Evolutionary conservation across 1,284 basidiomycete species (phyloP).

Genomic region (Moesziomyces sp.): DNA sequence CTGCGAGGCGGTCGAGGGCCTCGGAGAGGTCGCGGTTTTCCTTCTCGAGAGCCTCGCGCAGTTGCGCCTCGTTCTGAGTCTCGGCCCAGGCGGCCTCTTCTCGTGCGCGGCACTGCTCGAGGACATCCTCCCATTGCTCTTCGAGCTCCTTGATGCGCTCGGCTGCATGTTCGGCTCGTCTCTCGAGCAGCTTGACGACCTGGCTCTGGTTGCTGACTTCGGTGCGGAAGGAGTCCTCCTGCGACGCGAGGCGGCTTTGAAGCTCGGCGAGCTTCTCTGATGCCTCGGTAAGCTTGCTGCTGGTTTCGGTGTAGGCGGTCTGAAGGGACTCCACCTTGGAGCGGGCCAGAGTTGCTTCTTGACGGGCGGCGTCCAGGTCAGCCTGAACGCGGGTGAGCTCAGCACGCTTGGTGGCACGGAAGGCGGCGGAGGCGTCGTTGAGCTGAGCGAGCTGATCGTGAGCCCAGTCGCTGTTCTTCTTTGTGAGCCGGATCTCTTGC

Average conservation of each 20-base stretch:
- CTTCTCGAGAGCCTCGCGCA: constrained; percentile 68
- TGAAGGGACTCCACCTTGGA: constrained; percentile 78
- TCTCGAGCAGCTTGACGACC: constrained; percentile 82
- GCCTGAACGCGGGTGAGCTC: constrained; percentile 80
- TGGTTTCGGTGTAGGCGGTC: constrained; percentile 75
- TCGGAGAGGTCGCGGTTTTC: constrained; percentile 64
- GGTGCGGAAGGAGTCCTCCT: constrained; percentile 79
- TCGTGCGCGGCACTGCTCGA: constrained; percentile 76
- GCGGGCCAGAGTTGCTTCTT: constrained; percentile 75
- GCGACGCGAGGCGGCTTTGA: constrained; percentile 78
- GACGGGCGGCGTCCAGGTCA: constrained; percentile 76
- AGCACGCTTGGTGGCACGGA: constrained; percentile 70
- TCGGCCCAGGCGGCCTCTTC: constrained; percentile 77
- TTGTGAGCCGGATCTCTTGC: constrained; percentile 80
- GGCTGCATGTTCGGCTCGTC: constrained; percentile 81
- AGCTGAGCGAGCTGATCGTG: constrained; percentile 57
- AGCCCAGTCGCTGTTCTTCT: constrained; percentile 76
- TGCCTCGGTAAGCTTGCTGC: constrained; percentile 77
- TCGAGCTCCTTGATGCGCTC: constrained; percentile 81
- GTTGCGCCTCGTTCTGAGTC: constrained; percentile 72
- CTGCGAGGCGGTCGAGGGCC: constrained; percentile 64
- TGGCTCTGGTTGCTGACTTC: constrained; percentile 79
- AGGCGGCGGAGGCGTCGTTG: constrained; percentile 46
- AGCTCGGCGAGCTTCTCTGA: constrained; percentile 78
- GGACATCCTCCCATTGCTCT: constrained; percentile 78